Evolutionary conservation across 306 rosid genomes (phyloP).

Genomic region (Luffa aegyptiaca): DNA sequence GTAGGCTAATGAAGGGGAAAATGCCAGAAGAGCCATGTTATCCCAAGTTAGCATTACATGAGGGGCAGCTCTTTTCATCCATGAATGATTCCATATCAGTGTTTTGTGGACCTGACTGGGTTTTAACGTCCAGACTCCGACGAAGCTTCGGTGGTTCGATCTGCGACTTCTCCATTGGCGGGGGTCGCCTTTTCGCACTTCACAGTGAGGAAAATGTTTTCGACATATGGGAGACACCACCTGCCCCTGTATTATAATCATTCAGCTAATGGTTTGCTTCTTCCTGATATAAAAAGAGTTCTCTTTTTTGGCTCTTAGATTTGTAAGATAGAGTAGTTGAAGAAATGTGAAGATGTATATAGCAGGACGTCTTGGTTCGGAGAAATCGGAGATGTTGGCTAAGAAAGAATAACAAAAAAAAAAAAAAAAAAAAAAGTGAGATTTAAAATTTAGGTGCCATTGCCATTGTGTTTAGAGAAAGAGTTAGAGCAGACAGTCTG

Average conservation of each 20-base stretch:
- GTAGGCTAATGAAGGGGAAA: slow-evolving; percentile 71
- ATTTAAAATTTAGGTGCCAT: background rate
- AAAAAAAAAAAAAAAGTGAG: background rate
- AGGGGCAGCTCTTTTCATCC: slow-evolving; percentile 87
- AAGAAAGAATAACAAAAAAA: background rate
- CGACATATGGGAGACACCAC: slow-evolving; percentile 93
- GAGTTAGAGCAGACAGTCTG: background rate
- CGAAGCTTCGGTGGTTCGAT: slow-evolving; percentile 79
- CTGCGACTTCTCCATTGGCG: slow-evolving; percentile 89
- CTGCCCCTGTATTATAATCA: slow-evolving; percentile 50
- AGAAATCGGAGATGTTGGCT: background rate
- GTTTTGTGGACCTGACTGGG: slow-evolving; percentile 88
- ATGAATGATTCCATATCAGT: slow-evolving; percentile 90
- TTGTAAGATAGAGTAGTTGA: background rate
- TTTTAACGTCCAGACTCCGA: slow-evolving; percentile 74
- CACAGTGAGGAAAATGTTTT: slow-evolving; percentile 91
- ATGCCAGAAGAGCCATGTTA: slow-evolving; percentile 93
- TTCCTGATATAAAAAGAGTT: background rate
- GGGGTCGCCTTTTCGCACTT: slow-evolving; percentile 88
- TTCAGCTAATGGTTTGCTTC: background rate
- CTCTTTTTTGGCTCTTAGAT: background rate
- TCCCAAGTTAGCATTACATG: slow-evolving; percentile 76
- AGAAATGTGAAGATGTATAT: background rate
- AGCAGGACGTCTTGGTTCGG: background rate
- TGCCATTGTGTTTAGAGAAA: background rate